These are phyloP conservation scores for Apiospora phragmitis DNA, from an alignment of 2,329 filamentous ascomycete genomes.

Conservation along the genomic window DNA sequence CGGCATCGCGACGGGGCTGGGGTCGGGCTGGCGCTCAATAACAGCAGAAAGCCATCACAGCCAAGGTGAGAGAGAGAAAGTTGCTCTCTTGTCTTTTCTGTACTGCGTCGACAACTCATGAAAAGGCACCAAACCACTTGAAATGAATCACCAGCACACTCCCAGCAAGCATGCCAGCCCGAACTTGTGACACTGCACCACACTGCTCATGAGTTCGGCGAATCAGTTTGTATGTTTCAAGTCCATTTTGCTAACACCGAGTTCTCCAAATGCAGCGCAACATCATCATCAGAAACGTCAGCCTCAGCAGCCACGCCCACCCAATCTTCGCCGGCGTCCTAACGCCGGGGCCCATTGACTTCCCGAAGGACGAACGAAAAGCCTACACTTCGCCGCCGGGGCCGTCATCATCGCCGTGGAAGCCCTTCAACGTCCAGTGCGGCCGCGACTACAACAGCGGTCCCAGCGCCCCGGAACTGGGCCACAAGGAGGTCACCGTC, in stretches of 20 bases:
- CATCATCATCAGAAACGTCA: not conserved
- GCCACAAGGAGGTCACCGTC: constrained; percentile 14
- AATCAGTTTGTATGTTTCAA: not conserved
- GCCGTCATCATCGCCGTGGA: constrained; percentile 12
- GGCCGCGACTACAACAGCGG: constrained; percentile 23
- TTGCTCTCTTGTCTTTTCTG: not conserved
- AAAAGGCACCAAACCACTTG: not conserved
- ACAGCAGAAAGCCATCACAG: not conserved
- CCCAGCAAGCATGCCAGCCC: not conserved
- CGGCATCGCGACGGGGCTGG: constrained; percentile 34
- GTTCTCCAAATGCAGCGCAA: not conserved
- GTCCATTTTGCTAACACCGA: not conserved
- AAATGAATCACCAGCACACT: no score
- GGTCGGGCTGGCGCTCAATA: constrained; percentile 29
- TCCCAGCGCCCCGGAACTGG: constrained; percentile 18
- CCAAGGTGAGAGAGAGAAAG: not conserved
- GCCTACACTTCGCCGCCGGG: constrained; percentile 19
- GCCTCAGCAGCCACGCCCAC: not conserved
- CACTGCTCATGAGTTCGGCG: no score
- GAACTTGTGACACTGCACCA: no score
- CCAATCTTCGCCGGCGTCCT: constrained; percentile 22
- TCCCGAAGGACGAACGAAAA: constrained; percentile 23
- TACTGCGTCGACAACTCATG: not conserved
- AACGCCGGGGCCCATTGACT: constrained; percentile 15
- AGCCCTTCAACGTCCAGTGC: constrained; percentile 25